Conservation (phyloP, 2,329 filamentous ascomycete genomes). For the Colletotrichum sojae region DNA sequence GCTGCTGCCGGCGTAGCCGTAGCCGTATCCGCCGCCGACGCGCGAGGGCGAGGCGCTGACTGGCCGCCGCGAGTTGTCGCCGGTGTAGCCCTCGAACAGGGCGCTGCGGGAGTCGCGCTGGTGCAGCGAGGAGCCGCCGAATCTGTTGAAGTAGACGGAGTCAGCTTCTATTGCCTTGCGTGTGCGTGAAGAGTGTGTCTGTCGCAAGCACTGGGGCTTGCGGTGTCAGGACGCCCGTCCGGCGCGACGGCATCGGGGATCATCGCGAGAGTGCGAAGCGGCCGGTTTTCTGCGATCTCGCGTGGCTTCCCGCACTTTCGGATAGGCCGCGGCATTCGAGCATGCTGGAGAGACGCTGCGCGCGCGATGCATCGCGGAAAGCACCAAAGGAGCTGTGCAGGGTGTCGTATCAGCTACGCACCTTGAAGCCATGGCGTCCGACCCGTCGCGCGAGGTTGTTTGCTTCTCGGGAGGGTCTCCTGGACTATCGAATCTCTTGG, state of each 20-base stretch:
- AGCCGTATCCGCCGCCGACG: constrained; percentile 67
- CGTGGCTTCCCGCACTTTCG: not conserved
- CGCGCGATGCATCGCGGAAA: constrained; percentile 7
- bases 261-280: not conserved
- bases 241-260: not conserved
- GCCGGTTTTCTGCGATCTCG: no score
- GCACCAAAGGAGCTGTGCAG: not conserved
- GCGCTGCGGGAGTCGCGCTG: constrained; percentile 81
- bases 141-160: constrained; percentile 61
- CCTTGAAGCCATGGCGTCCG: constrained; percentile 40
- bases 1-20: constrained; percentile 51
- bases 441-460: constrained; percentile 9
- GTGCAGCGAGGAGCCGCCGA: constrained; percentile 77
- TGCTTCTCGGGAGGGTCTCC: not conserved
- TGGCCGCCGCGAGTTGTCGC: constrained; percentile 58
- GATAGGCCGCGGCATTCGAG: not conserved
- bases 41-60: constrained; percentile 62
- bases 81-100: constrained; percentile 81
- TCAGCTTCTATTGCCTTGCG: not conserved
- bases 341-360: not conserved
- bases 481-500: not conserved
- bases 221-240: no score
- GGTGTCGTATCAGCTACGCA: constrained; percentile 38
- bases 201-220: not conserved
- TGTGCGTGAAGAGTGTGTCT: not conserved